phyloP scores from a whole-genome alignment of 1,284 basidiomycete genomes.

The Malassezia arunalokei region DNA sequence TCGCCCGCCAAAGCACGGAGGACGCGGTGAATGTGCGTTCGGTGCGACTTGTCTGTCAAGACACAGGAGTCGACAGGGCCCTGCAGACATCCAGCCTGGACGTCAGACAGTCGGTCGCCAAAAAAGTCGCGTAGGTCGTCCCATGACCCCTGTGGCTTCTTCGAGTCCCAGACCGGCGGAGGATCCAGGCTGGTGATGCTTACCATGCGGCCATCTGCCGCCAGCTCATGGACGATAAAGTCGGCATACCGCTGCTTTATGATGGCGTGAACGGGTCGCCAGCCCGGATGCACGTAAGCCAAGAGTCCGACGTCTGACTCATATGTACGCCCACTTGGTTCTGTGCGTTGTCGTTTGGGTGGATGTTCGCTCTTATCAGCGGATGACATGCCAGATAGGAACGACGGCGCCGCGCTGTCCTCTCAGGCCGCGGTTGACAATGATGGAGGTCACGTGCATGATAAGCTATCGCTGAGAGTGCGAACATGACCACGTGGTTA shows the following conservation, averaged over 20 bases:
- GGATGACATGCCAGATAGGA: too few relatives aligned
- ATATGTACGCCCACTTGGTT: background rate
- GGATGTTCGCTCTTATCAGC: too few relatives aligned
- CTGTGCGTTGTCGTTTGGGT: too few relatives aligned
- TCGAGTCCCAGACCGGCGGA: slow-evolving; percentile 1
- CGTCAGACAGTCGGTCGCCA: background rate
- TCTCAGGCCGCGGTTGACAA: too few relatives aligned
- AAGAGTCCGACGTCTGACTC: slow-evolving; percentile 25
- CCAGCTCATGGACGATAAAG: slow-evolving; percentile 36
- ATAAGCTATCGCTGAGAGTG: too few relatives aligned
- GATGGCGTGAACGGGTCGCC: slow-evolving; percentile 32
- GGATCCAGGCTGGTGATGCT: slow-evolving; percentile 26
- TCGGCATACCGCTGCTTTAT: slow-evolving; percentile 43
- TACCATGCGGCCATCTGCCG: slow-evolving; percentile 14
- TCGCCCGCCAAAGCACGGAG: slow-evolving; percentile 70
- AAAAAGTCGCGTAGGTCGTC: slow-evolving; percentile 18
- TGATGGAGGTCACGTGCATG: too few relatives aligned
- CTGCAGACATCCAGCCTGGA: slow-evolving; percentile 16
- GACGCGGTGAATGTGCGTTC: slow-evolving; percentile 68
- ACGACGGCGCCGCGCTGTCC: too few relatives aligned
- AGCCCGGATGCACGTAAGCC: slow-evolving; percentile 23
- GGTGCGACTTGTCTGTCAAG: slow-evolving; percentile 65
- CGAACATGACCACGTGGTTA: too few relatives aligned
- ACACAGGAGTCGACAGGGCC: slow-evolving; percentile 52
- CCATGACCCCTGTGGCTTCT: background rate